Percentiles rank a stretch among this genome's conserved stretches.
phyloP scores from a whole-genome alignment of 768 basidiomycete genomes.

The Leccinum imitatum region DNA sequence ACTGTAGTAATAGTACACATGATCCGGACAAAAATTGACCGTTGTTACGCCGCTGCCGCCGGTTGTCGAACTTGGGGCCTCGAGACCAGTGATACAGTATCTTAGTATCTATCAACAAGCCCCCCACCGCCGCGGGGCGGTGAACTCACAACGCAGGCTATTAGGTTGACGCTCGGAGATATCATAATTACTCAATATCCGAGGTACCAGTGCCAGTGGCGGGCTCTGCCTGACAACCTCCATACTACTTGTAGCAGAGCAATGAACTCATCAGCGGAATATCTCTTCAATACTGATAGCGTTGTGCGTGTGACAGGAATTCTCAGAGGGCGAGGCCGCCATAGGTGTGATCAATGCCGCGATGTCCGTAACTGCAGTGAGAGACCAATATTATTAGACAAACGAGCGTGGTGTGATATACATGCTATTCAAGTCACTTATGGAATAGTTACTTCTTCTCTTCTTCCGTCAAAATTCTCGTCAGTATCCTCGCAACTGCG shows the following conservation, averaged over 20 bases:
- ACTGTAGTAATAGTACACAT: too few species aligned
- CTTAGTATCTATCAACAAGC: neutral
- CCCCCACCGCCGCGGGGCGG: neutral
- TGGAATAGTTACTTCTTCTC: neutral
- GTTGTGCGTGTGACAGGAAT: neutral
- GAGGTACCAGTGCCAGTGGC: neutral
- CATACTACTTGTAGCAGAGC: neutral
- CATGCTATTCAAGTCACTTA: neutral
- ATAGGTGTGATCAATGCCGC: neutral
- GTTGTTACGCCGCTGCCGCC: neutral
- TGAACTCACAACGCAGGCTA: neutral
- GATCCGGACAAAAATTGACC: neutral
- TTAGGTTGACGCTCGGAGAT: neutral
- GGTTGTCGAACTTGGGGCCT: neutral
- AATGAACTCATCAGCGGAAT: neutral
- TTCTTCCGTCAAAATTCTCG: slow-evolving; percentile 31
- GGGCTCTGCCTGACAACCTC: neutral
- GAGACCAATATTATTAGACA: neutral
- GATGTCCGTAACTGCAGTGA: neutral
- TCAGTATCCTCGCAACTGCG: slow-evolving; percentile 42
- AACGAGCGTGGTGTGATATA: slow-evolving; percentile 10
- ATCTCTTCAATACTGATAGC: neutral
- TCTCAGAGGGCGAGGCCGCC: neutral
- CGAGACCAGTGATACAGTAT: neutral
- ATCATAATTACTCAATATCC: neutral